phyloP scores from a whole-genome alignment of 305 asterid genomes.

The Solanum hybrid region DNA sequence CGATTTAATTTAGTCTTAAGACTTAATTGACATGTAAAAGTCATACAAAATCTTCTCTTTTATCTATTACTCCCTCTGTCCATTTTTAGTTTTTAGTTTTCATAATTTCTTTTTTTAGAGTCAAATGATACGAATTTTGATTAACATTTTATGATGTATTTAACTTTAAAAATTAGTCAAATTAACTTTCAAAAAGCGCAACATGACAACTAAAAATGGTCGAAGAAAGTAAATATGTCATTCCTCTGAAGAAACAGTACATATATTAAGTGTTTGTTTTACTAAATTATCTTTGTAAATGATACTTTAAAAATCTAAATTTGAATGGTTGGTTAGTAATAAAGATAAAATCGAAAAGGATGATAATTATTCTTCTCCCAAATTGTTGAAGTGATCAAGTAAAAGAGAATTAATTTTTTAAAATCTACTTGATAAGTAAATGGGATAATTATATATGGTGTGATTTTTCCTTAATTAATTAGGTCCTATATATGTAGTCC shows the following conservation, averaged over 20 bases:
- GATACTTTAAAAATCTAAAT: not conserved
- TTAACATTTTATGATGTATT: not conserved
- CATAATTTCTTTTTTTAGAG: too few species aligned
- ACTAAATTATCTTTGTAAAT: not conserved
- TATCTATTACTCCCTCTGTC: not conserved
- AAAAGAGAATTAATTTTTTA: not conserved
- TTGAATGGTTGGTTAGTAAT: not conserved
- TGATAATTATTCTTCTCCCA: not conserved
- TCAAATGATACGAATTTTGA: too few species aligned
- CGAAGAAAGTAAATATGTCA: not conserved
- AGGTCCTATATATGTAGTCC: not conserved
- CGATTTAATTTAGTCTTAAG: not conserved
- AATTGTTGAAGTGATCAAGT: not conserved
- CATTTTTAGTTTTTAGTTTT: not conserved
- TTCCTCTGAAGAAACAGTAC: not conserved
- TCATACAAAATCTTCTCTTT: not conserved
- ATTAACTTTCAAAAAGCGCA: too few species aligned
- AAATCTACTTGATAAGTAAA: not conserved
- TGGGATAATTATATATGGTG: not conserved
- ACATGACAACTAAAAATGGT: too few species aligned
- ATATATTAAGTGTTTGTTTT: not conserved
- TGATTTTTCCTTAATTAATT: not conserved
- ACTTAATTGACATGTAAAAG: not conserved
- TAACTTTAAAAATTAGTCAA: too few species aligned
- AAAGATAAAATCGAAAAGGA: not conserved